Base-by-base conservation (phyloP, 331 rosid genomes). In the Prunus yedoensis region DNA sequence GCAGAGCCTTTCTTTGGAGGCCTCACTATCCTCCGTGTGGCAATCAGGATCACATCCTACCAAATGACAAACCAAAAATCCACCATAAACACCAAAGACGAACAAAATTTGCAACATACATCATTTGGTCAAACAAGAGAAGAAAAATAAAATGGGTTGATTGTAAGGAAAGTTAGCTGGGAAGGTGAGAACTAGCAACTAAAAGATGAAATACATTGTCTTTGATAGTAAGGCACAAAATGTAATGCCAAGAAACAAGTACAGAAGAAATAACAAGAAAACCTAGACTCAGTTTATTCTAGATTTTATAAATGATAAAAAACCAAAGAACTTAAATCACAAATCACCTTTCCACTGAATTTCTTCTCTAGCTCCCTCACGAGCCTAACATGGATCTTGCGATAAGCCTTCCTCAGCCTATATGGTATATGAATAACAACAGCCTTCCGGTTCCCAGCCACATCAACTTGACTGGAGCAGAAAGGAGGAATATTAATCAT, bases 1-100 rank as follows among this genome's bases (percentile, higher is more conserved):
- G 98, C 98, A 5, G 97, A 88, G 16, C 98, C 98, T 63, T 94
- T 94, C 91, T 91, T 91, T 60, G 98, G 97, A 8, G 98, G 98
- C 86, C 97, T 88, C 65, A 87, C 15, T 9, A 90, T 94, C 85
- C 98, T 90, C 35, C 97, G 78, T 66, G 89, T 94, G 32, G 98
- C 98, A 83, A 88, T 84, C 78, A 94, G 50, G 73, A 94, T 68
- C 2, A 89, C 97, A 68, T 93, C 97, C 98, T 94, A 63, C 61
- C 66, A 23, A 9, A 35, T 49, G 4, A 70, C 15, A 47, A 66
- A 14, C 17, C 59, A 52, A n/a, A 63, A 38, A 38, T 5, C 43
- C 9, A 38, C 43, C 43, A 30, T 27, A 25, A 52, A 15, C 35
- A 64, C 17, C 3, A 8, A 28, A 10, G 58, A 15, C 17, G 18